These are phyloP conservation scores for Corynascus novoguineensis DNA, from an alignment of 495 filamentous ascomycete species.

Conservation along the genomic window DNA sequence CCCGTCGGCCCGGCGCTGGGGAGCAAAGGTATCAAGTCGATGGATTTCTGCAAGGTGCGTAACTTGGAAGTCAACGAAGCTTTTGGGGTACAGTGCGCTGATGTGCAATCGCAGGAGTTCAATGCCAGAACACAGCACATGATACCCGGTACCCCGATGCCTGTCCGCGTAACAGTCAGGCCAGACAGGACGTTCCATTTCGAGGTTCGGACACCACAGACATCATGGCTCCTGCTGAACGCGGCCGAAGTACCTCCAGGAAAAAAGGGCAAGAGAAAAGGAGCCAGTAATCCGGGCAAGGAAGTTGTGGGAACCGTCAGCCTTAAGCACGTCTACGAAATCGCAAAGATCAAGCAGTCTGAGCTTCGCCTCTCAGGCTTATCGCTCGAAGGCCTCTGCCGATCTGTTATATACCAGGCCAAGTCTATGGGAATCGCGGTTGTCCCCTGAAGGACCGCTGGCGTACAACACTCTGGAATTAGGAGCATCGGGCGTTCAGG, in stretches of 20 bases:
- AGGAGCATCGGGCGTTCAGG: constrained; percentile 25
- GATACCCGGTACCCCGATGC: constrained; percentile 75
- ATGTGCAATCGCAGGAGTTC: constrained; percentile 65
- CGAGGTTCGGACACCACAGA: constrained; percentile 86
- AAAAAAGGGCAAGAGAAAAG: constrained; percentile 72
- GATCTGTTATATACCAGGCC: constrained; percentile 79
- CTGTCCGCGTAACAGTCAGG: constrained; percentile 83
- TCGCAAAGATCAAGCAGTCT: constrained; percentile 89
- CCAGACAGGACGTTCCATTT: constrained; percentile 92
- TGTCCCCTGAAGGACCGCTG: constrained; percentile 48
- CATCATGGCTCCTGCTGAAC: constrained; percentile 78
- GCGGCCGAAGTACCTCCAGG: constrained; percentile 68
- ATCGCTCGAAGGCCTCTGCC: constrained; percentile 73
- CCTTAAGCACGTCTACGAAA: constrained; percentile 96
- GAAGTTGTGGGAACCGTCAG: constrained; percentile 76
- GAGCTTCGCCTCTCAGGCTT: constrained; percentile 79
- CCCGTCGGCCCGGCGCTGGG: constrained; percentile 95
- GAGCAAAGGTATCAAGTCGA: constrained; percentile 97
- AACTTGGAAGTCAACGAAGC: background rate
- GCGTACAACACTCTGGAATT: background rate
- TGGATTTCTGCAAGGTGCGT: constrained; percentile 98
- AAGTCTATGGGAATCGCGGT: constrained; percentile 84
- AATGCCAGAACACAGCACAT: constrained; percentile 92
- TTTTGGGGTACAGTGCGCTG: background rate
- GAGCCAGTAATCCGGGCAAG: constrained; percentile 70